Base-by-base conservation (phyloP, 2,329 filamentous ascomycete species). In the Monilinia polystroma region DNA sequence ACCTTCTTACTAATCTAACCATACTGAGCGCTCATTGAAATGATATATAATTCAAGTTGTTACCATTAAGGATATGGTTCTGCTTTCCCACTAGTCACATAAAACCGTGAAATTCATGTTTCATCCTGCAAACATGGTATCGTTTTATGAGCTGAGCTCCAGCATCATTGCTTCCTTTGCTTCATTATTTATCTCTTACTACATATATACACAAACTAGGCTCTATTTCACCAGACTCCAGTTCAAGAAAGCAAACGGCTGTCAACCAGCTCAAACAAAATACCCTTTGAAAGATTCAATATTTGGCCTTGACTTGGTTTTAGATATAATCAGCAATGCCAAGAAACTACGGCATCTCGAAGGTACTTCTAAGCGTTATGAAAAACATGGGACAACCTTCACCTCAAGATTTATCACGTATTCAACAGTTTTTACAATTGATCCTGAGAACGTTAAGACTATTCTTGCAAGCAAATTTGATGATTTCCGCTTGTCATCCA, bases 371-470 rank as follows among this genome's bases (percentile, higher is more conserved):
- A 29, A 58, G 20, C 65, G 65, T 18, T 63, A 54, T 35, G 20
- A 63, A 5, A 23, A 35, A 11, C 49, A 64, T 41, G 65, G 65
- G 2, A 63, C 23, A 14, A 64, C 65, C 14, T 66, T 63, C 32
- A 49, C 55, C 10, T 53, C 51, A 11, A 63, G 32, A 23, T 35
- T 63, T 26, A 54, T 56, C 26, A 56, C 14, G 2, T 60, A 49
- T 81, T 79, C 2, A 75, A 80, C 63, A 68, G 71, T 83, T 65
- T 75, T 79, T 70, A 85, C 82, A 2, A 75, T 76, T 62, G 84
- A 87, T 29, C 78, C 79, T 0, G 80, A 82, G 53, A 87, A 87
- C 71, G 71, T 88, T 56, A 85, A 86, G 73, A 78, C 83, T 0
- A 76, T 87, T 3, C 78, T 88, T 11, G 79, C 81, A 6, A 80